Base-by-base conservation (phyloP, 2,329 filamentous ascomycete species). In the Tolypocladium sp. region DNA sequence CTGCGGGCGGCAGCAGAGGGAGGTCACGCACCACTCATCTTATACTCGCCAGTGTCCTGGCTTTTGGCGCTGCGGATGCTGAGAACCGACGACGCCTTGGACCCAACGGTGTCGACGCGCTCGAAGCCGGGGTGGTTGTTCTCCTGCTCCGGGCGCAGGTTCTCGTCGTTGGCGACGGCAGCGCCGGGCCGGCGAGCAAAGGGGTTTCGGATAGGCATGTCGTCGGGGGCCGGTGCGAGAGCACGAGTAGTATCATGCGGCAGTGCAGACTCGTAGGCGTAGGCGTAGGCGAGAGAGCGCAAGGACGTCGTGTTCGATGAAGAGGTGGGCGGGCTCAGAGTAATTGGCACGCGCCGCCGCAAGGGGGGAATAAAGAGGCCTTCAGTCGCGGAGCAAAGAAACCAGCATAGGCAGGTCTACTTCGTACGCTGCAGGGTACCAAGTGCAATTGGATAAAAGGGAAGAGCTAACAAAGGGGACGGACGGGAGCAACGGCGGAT, bases 201-300 rank as follows among this genome's bases (percentile, higher is more conserved):
- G 37, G 87, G 85, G 72, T 91, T 91, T 65, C 88, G 86, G 69
- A 91, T 89, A 62, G 85, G 82, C 87, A 90, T 90, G 60, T 64
- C 77, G 58, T n/a, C 4, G 49, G 20, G 30, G 27, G 4, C 49
- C 49, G 20, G 30, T 7, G 30, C 49, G 30, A 52, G 49, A 33
- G 49, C 3, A 20, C 46, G 25, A n/a, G 46, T 17, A 33, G 13
- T 8, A 33, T 2, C 13, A 7, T 22, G 30, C 49, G 8, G 49
- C 49, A 13, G 30, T 22, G 49, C 30, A 53, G 49, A 13, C n/a
- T 13, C 49, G 49, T 12, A 4, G 27, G 49, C 20, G 27, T 9
- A 27, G 27, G 7, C 46, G 49, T 6, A 12, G 13, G 15, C 5
- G 44, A 7, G 22, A 5, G 15, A 15, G 42, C 9, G 22, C 22